A percentile compares a stretch with the other conserved stretches of the same genome.
These are phyloP conservation scores for Grosmannia clavigera DNA, from an alignment of 2,329 filamentous ascomycete species.

Conservation along the genomic window DNA sequence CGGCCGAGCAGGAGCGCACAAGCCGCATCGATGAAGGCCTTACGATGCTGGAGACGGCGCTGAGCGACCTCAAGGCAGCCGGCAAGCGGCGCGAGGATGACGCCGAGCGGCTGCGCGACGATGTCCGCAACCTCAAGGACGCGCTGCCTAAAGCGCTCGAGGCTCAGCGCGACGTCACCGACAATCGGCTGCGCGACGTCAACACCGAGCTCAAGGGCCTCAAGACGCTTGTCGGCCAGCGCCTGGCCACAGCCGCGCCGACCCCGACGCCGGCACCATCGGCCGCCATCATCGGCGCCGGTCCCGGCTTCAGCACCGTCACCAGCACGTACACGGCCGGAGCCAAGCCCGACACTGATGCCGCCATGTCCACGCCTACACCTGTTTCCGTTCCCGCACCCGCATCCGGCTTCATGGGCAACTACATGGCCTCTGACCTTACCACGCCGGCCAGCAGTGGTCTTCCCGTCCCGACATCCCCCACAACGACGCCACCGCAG, in stretches of 20 bases:
- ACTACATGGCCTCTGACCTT: slow-evolving; percentile 4
- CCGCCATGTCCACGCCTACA: slow-evolving; percentile 11
- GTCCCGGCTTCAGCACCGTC: slow-evolving; percentile 9
- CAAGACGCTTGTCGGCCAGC: slow-evolving; percentile 68
- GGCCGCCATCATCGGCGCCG: background rate
- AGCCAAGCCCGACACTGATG: slow-evolving; percentile 10
- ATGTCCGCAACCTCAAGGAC: slow-evolving; percentile 71
- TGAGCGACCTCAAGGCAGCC: slow-evolving; percentile 69
- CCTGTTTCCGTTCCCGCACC: background rate
- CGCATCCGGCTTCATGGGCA: slow-evolving; percentile 3
- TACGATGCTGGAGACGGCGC: slow-evolving; percentile 70
- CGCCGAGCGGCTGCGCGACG: slow-evolving; percentile 71
- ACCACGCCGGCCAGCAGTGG: slow-evolving; percentile 2
- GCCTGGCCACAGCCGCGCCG: slow-evolving; percentile 32
- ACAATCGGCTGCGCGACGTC: slow-evolving; percentile 71
- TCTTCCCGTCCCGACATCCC: background rate
- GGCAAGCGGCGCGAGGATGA: slow-evolving; percentile 79
- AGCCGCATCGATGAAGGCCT: slow-evolving; percentile 72
- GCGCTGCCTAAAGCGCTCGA: slow-evolving; percentile 81
- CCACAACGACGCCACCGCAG: background rate
- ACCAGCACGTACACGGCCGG: background rate
- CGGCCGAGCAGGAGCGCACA: slow-evolving; percentile 72
- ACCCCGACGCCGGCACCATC: background rate
- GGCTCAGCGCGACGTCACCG: slow-evolving; percentile 73
- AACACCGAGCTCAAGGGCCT: slow-evolving; percentile 81